Conservation (phyloP, 306 rosid genomes). For the Carpinus viminea region DNA sequence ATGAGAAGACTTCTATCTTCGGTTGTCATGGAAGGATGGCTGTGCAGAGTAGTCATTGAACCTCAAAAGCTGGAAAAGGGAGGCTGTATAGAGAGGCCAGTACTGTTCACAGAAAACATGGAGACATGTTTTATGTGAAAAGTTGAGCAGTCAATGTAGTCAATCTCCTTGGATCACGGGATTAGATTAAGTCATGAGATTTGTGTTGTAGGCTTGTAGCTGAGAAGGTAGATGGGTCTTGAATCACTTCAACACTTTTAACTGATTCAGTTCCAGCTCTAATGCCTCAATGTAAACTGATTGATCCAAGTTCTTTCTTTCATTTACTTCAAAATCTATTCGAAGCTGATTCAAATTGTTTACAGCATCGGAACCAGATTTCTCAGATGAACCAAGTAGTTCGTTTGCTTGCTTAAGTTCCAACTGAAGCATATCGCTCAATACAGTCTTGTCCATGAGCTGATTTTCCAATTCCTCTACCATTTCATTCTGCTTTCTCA, state of each 20-base stretch:
- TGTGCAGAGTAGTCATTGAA: no score
- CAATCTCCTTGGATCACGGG: no score
- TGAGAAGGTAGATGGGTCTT: no score
- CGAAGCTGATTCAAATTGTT: slow-evolving; percentile 23
- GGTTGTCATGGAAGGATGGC: no score
- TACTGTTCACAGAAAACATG: no score
- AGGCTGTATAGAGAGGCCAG: no score
- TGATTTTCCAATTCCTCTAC: slow-evolving; percentile 36
- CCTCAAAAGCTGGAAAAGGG: no score
- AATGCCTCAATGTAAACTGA: slow-evolving; percentile 35
- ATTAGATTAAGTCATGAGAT: no score
- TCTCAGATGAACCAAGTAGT: slow-evolving; percentile 17
- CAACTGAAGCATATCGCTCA: slow-evolving; percentile 28
- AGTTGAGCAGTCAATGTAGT: no score
- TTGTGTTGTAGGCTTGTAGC: no score
- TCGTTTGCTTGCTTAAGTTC: slow-evolving; percentile 32
- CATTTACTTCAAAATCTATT: slow-evolving; percentile 43
- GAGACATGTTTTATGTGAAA: no score
- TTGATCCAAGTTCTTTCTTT: slow-evolving; percentile 38
- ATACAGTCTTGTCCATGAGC: slow-evolving; percentile 20
- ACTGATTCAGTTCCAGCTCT: slow-evolving; percentile 41
- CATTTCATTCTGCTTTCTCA: slow-evolving; percentile 34
- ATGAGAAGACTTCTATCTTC: no score
- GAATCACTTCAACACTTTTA: slow-evolving; percentile 16
- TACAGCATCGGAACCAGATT: slow-evolving; percentile 24